Evolutionary conservation across 1,284 basidiomycete species (phyloP).

Genomic region (Naganishia albida): DNA sequence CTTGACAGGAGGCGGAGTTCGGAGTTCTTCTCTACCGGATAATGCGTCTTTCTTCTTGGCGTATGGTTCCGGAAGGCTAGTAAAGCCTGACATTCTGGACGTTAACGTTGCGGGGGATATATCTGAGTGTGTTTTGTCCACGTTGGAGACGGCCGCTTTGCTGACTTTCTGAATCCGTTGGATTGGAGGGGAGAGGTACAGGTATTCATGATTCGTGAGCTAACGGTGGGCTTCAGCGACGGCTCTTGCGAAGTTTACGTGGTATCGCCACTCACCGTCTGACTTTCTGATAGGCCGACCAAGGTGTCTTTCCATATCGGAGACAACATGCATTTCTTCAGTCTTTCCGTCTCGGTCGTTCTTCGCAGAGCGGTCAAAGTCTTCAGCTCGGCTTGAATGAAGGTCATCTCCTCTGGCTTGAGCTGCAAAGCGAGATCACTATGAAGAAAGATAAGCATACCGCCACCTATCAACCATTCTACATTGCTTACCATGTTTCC

Average conservation of each 20-base stretch:
- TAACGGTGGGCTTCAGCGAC: neutral
- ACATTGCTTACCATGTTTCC: conserved; percentile 12
- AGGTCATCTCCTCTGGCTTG: neutral
- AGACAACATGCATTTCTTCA: neutral
- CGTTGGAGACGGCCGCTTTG: no score
- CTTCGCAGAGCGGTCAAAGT: neutral
- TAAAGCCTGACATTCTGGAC: neutral
- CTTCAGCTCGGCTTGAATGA: conserved; percentile 6
- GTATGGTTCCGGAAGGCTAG: neutral
- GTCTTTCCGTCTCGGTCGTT: neutral
- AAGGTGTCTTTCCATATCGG: neutral
- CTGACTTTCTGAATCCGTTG: no score
- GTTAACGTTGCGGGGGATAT: neutral
- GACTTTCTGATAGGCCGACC: no score
- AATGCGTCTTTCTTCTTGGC: neutral
- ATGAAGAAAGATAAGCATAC: neutral
- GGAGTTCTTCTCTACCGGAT: neutral
- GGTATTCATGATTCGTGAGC: neutral
- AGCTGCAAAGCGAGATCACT: conserved; percentile 9
- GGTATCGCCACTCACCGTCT: no score
- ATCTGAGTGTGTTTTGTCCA: neutral
- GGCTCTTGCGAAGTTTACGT: no score
- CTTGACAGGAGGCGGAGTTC: neutral
- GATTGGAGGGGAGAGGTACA: no score
- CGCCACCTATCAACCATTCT: neutral